Percentiles rank a stretch among this genome's conserved stretches.
These are phyloP conservation scores for Posidonia australis DNA, from an alignment of 106 monocot genomes.

Conservation along the genomic window DNA sequence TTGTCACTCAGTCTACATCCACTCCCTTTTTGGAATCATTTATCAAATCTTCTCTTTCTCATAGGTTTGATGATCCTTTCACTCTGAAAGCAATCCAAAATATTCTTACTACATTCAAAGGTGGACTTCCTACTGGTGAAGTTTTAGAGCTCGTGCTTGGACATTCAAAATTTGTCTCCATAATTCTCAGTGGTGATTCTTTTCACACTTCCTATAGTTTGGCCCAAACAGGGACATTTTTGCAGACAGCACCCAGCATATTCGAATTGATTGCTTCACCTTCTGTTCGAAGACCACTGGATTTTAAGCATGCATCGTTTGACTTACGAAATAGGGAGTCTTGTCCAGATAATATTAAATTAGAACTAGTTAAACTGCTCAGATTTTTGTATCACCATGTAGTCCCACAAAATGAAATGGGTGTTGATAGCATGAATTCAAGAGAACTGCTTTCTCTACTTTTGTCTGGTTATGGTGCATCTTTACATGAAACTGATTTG, in stretches of 20 bases:
- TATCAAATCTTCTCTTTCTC: slow-evolving; percentile 57
- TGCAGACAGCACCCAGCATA: slow-evolving; percentile 70
- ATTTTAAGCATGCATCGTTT: background rate
- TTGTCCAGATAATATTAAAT: slow-evolving; percentile 25
- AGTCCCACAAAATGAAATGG: slow-evolving; percentile 1
- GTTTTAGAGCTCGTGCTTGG: slow-evolving; percentile 65
- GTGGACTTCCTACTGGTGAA: slow-evolving; percentile 29
- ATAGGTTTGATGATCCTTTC: slow-evolving; percentile 75
- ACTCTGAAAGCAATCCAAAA: slow-evolving; percentile 54
- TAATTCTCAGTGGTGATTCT: slow-evolving; percentile 20
- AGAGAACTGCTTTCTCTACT: slow-evolving; percentile 70
- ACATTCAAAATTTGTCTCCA: slow-evolving; percentile 59
- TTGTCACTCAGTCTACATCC: slow-evolving; percentile 23
- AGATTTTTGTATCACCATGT: slow-evolving; percentile 53
- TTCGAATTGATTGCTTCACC: slow-evolving; percentile 37
- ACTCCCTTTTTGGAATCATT: slow-evolving; percentile 49
- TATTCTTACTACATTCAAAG: slow-evolving; percentile 44
- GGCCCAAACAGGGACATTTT: slow-evolving; percentile 25
- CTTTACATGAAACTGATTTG: slow-evolving; percentile 53
- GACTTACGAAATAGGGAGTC: background rate
- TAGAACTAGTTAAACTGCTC: slow-evolving; percentile 76
- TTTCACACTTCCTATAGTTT: slow-evolving; percentile 24
- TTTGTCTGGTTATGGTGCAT: slow-evolving; percentile 73
- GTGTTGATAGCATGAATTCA: slow-evolving; percentile 18
- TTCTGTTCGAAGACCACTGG: slow-evolving; percentile 1